Evolutionary conservation across 257 asterid species (phyloP).

Genomic region (Nicotiana otophora): DNA sequence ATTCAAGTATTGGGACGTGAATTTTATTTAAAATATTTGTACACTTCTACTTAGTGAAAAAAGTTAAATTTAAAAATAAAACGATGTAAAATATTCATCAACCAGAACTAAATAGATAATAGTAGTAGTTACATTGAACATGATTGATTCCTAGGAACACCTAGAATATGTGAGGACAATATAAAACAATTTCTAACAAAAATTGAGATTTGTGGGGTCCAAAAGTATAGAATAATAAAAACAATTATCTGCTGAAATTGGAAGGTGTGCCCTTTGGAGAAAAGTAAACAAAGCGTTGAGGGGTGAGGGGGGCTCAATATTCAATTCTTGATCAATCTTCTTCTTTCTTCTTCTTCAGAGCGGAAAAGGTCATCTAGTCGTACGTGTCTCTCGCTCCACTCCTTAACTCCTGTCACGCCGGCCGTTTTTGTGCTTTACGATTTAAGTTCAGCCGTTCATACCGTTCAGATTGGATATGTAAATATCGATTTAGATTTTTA

Average conservation of each 20-base stretch:
- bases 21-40: no score
- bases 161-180: no score
- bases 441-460: accelerated
- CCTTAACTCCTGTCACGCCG: conserved; percentile 7
- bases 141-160: no score
- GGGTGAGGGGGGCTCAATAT: background rate
- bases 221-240: background rate
- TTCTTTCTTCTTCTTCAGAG: background rate
- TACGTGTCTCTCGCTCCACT: conserved; percentile 19
- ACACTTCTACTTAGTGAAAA: no score
- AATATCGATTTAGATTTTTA: no score
- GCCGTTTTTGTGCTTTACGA: background rate
- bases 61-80: no score
- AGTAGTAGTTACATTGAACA: no score
- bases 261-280: conserved; percentile 15
- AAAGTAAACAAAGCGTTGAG: background rate
- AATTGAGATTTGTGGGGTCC: background rate
- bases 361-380: background rate
- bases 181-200: no score
- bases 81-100: no score
- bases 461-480: no score
- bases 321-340: background rate
- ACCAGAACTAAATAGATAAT: no score
- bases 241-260: background rate
- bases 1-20: no score